phyloP scores from a whole-genome alignment of 1,139 yeast species.

The Pichia sp. region DNA sequence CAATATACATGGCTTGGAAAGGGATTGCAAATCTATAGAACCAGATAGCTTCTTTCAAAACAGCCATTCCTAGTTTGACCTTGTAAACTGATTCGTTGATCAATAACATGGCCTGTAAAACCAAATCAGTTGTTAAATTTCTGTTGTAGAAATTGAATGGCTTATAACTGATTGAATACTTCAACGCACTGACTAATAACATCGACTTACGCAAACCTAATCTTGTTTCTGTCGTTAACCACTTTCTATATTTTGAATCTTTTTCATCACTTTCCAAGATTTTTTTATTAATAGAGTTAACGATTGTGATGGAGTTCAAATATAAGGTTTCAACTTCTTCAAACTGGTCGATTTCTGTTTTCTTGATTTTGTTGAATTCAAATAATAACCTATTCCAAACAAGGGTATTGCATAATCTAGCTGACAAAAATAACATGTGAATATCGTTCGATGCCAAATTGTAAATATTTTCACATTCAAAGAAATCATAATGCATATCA shows the following conservation, averaged over 20 bases:
- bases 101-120: constrained; percentile 22
- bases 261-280: constrained; percentile 9
- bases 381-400: constrained; percentile 20
- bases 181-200: constrained; percentile 19
- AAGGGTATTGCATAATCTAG: constrained; percentile 20
- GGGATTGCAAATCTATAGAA: constrained; percentile 25
- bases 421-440: constrained; percentile 17
- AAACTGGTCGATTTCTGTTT: constrained; percentile 11
- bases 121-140: constrained; percentile 18
- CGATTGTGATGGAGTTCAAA: constrained; percentile 9
- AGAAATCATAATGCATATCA: constrained; percentile 17
- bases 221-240: constrained; percentile 23
- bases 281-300: constrained; percentile 15
- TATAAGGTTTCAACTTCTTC: constrained; percentile 11
- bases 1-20: constrained; percentile 25
- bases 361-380: constrained; percentile 23
- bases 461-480: constrained; percentile 19
- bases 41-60: constrained; percentile 19
- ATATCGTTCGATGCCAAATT: constrained; percentile 17
- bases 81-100: constrained; percentile 25
- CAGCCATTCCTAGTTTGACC: constrained; percentile 16
- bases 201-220: constrained; percentile 24
- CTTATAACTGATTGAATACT: constrained; percentile 11
- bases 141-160: constrained; percentile 2
- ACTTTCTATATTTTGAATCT: constrained; percentile 10